Percentiles rank a stretch among this genome's conserved stretches.
These are phyloP conservation scores for Phialemoniopsis sp. DNA, from an alignment of 2,329 filamentous ascomycete species.

Conservation along the genomic window DNA sequence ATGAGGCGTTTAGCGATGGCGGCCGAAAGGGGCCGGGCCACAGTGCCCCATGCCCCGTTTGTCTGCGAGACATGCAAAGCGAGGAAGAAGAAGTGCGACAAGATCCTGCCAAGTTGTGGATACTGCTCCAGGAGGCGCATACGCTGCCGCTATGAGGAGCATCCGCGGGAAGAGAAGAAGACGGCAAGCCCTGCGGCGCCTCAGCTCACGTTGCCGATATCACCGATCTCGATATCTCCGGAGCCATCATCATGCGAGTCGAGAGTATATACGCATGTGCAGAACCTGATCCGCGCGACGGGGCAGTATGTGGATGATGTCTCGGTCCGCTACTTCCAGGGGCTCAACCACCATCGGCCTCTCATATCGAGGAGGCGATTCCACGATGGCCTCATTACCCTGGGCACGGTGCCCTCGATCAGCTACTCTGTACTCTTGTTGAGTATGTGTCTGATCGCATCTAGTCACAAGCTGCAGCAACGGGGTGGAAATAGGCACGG, in stretches of 20 bases:
- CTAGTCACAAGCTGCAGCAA: too few relatives aligned
- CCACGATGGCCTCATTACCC: conserved; percentile 13
- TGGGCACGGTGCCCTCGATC: conserved; percentile 8
- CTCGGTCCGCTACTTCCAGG: conserved; percentile 19
- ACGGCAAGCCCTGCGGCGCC: not conserved
- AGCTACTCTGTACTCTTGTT: conserved; percentile 18
- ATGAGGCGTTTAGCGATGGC: too few relatives aligned
- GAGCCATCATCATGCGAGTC: not conserved
- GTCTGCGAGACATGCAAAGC: conserved; percentile 9
- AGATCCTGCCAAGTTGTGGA: conserved; percentile 7
- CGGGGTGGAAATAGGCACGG: too few relatives aligned
- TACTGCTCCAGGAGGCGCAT: conserved; percentile 4
- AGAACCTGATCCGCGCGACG: too few relatives aligned
- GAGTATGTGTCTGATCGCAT: too few relatives aligned
- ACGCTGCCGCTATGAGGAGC: conserved; percentile 3
- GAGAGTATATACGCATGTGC: too few relatives aligned
- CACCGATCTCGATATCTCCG: too few relatives aligned
- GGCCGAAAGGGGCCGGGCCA: too few relatives aligned
- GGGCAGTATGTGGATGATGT: conserved; percentile 16
- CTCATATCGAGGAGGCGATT: conserved; percentile 21
- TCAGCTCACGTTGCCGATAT: too few relatives aligned
- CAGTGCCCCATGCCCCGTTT: not conserved
- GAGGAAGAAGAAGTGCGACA: conserved; percentile 9
- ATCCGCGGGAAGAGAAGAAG: not conserved
- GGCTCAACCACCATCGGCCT: conserved; percentile 18